phyloP scores from a whole-genome alignment of 495 filamentous ascomycete genomes.

The Hypoxylon perforatum region DNA sequence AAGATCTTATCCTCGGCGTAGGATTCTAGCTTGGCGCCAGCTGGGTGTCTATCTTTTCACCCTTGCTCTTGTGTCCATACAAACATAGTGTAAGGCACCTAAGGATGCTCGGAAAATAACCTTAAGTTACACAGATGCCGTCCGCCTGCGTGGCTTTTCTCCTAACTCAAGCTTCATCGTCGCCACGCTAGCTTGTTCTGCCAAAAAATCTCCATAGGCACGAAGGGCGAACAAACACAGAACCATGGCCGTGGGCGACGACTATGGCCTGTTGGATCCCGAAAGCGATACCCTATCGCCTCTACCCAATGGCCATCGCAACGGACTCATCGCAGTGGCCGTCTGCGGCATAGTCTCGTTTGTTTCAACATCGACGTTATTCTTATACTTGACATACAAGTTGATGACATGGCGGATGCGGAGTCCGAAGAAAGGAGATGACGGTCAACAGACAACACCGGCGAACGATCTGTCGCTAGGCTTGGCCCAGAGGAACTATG shows the following conservation, averaged over 20 bases:
- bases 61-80: neutral
- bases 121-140: neutral
- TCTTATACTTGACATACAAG: conserved; percentile 68
- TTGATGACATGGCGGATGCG: conserved; percentile 64
- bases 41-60: conserved; percentile 1
- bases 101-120: conserved; percentile 17
- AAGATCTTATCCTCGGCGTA: conserved; percentile 7
- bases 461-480: conserved; percentile 38
- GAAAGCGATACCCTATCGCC: conserved; percentile 52
- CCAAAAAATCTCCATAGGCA: neutral
- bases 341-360: conserved; percentile 70
- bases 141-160: neutral
- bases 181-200: conserved; percentile 1
- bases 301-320: conserved; percentile 59
- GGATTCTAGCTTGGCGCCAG: conserved; percentile 19
- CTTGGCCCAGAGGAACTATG: conserved; percentile 31
- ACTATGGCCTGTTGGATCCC: conserved; percentile 24
- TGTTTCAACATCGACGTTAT: conserved; percentile 62
- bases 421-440: conserved; percentile 1
- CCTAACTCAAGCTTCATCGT: neutral
- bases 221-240: neutral
- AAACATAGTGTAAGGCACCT: no score
- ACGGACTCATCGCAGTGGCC: conserved; percentile 66
- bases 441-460: conserved; percentile 19
- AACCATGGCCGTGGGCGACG: conserved; percentile 29